Conservation (phyloP, 352 stramenopile species). For the Globisporangium yorkense region DNA sequence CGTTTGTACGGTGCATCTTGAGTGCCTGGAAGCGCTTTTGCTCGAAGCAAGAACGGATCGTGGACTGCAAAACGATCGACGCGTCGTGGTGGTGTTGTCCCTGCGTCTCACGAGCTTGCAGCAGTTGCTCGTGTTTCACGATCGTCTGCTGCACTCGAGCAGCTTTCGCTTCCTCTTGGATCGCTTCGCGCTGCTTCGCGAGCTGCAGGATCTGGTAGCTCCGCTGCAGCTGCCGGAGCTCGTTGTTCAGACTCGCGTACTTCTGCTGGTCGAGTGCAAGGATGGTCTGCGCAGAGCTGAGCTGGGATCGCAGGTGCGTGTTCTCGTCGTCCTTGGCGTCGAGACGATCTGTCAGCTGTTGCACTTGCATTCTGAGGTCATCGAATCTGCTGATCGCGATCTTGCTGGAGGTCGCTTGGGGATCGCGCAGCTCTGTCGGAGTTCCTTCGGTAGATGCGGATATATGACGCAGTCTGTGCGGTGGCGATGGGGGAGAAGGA, state of each 20-base stretch:
- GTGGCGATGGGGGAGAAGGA: slow-evolving; percentile 1
- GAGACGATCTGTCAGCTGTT: slow-evolving; percentile 3
- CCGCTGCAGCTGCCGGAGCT: slow-evolving; percentile 33
- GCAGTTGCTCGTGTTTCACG: slow-evolving; percentile 28
- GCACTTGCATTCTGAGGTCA: neutral
- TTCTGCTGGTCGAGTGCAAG: slow-evolving; percentile 25
- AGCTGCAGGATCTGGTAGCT: slow-evolving; percentile 14
- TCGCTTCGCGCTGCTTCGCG: slow-evolving; percentile 33
- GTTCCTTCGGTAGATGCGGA: neutral
- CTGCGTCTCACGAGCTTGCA: slow-evolving; percentile 27
- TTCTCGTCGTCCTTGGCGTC: slow-evolving; percentile 10
- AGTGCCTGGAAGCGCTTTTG: slow-evolving; percentile 55
- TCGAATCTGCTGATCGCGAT: neutral
- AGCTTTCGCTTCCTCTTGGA: slow-evolving; percentile 33
- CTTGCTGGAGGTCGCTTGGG: neutral
- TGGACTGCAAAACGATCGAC: slow-evolving; percentile 60
- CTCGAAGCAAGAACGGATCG: slow-evolving; percentile 42
- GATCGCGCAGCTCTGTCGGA: neutral
- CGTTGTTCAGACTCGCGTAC: slow-evolving; percentile 18
- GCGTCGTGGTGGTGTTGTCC: slow-evolving; percentile 33
- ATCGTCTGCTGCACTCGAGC: slow-evolving; percentile 39
- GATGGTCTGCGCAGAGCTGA: slow-evolving; percentile 17
- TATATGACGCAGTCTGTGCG: neutral
- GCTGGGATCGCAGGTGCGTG: slow-evolving; percentile 10
- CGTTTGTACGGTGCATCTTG: slow-evolving; percentile 34